Conservation (phyloP, 2,329 filamentous ascomycete species). For the Claviceps paspali region DNA sequence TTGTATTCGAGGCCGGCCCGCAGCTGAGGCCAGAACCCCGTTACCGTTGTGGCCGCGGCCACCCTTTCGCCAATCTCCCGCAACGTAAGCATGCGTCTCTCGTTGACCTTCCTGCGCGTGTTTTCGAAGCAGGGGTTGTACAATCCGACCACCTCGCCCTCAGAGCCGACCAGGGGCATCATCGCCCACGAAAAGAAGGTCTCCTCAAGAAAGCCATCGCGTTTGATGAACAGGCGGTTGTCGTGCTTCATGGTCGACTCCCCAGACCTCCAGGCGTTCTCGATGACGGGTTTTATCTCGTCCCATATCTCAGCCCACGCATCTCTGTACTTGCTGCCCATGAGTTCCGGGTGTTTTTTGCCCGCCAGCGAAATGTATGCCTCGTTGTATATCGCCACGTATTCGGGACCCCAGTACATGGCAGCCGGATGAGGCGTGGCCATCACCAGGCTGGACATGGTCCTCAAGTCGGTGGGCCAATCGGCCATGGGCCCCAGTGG, state of each 20-base stretch:
- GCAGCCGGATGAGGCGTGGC: constrained; percentile 58
- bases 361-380: constrained; percentile 58
- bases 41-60: constrained; percentile 54
- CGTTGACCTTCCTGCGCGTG: constrained; percentile 61
- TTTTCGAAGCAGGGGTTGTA: constrained; percentile 77
- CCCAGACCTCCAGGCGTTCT: constrained; percentile 50
- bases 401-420: constrained; percentile 65
- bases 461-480: constrained; percentile 57
- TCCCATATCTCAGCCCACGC: constrained; percentile 65
- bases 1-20: constrained; percentile 56
- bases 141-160: constrained; percentile 59
- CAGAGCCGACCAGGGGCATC: constrained; percentile 58
- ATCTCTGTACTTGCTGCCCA: constrained; percentile 55
- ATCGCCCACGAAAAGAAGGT: constrained; percentile 74
- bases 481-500: constrained; percentile 59
- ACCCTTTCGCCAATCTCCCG: constrained; percentile 65
- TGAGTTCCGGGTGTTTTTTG: constrained; percentile 59
- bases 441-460: constrained; percentile 74
- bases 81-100: constrained; percentile 64
- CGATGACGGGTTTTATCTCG: constrained; percentile 52
- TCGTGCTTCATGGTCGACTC: constrained; percentile 78
- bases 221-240: constrained; percentile 56
- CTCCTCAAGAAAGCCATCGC: constrained; percentile 59
- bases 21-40: constrained; percentile 59
- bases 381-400: constrained; percentile 57